Percentiles rank a stretch among this genome's conserved stretches.
Conservation (phyloP, 2,329 filamentous ascomycete genomes). For the Colletotrichum phormii region DNA sequence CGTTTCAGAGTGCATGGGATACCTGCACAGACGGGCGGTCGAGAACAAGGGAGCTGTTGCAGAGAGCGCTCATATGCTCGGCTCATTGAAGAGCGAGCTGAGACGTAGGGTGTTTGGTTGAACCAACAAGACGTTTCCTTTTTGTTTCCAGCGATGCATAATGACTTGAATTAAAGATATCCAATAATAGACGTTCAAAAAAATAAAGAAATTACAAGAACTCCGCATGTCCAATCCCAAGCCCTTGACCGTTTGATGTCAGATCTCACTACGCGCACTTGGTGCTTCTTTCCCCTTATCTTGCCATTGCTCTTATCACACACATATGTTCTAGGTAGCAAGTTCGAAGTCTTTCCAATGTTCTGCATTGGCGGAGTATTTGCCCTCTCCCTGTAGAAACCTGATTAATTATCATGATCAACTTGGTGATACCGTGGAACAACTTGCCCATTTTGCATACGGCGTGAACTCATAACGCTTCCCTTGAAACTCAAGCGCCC, state of each 20-base stretch:
- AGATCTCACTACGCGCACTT: too few relatives aligned
- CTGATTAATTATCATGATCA: neutral
- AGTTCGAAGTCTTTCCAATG: neutral
- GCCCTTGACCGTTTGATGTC: too few relatives aligned
- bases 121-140: neutral
- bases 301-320: neutral
- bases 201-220: neutral
- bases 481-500: neutral
- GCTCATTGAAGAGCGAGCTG: slow-evolving; percentile 44
- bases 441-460: neutral
- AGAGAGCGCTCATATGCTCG: slow-evolving; percentile 42
- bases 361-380: neutral
- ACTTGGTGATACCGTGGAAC: neutral
- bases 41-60: slow-evolving; percentile 38
- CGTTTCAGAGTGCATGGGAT: slow-evolving; percentile 39
- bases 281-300: too few relatives aligned
- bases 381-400: neutral
- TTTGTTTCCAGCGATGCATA: neutral
- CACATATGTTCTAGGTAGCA: too few relatives aligned
- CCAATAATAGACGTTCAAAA: slow-evolving; percentile 21
- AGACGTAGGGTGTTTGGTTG: slow-evolving; percentile 42
- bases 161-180: slow-evolving; percentile 2
- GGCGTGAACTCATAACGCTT: neutral
- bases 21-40: slow-evolving; percentile 38
- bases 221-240: too few relatives aligned